Base-by-base conservation (phyloP, 306 rosid genomes). In the Rosa multiflora region DNA sequence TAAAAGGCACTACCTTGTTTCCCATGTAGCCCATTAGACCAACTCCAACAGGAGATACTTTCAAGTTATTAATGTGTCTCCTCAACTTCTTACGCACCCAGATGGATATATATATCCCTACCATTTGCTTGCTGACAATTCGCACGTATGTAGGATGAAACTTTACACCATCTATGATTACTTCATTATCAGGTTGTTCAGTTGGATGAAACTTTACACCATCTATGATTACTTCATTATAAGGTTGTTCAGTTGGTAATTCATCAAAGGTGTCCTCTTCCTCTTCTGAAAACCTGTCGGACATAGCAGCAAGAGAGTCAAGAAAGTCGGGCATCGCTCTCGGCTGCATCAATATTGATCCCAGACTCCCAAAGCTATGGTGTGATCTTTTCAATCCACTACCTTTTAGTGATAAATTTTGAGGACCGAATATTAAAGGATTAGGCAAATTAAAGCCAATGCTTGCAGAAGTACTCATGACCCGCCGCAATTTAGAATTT, bases 11-110 rank as follows among this genome's bases (percentile, higher is more conserved):
- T 89, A 94, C 99, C 99, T 95, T 95, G 86, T 95, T 95, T 89
- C 99, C 99, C 94, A 95, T 88, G 93, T 91, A 95, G 29, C 99
- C 99, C 99, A 95, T 92, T 43, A 93, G 88, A 76, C 99, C 99
- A 86, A 91, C 89, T 58, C 99, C 99, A 85, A 95, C 99, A 2
- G 94, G 93, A 20, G 93, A 93, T 80, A 95, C 99, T 79, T 83
- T 84, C 91, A 95, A 73, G 84, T 91, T 91, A 77, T 95, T 95
- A 2, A 95, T 64, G 74, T 88, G 99, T 66, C 99, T 91, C 79
- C 99, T 88, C 89, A 95, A 80, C 82, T 87, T 92, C 85, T 88
- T 93, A 43, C 89, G 94, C 76, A 95, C 98, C 99, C 99, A 95
- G 82, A 93, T 26, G 44, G 99, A 95, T 55, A 95, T 91, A 62